phyloP scores from a whole-genome alignment of 345 rosid genomes.

The Citrus australasica region DNA sequence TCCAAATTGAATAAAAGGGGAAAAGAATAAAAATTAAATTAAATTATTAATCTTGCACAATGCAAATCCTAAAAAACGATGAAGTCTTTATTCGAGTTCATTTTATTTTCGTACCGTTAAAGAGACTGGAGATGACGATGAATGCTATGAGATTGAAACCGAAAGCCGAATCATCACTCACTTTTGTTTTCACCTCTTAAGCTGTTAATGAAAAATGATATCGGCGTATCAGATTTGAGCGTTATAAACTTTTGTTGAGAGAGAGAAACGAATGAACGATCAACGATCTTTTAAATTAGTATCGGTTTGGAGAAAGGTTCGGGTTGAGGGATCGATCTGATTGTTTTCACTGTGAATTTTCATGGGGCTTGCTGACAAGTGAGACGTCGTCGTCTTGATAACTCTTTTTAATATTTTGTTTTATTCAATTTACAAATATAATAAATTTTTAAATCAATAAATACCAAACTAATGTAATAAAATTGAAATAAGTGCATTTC shows the following conservation, averaged over 20 bases:
- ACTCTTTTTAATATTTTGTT: too few species aligned
- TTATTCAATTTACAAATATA: too few species aligned
- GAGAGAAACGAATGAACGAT: background rate
- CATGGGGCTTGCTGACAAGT: background rate
- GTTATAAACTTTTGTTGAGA: background rate
- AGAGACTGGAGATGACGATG: background rate
- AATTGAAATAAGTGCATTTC: too few species aligned
- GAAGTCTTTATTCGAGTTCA: background rate
- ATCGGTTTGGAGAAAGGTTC: background rate
- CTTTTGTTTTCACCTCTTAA: background rate
- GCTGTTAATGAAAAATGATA: background rate
- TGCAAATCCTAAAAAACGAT: background rate
- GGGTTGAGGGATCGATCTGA: background rate
- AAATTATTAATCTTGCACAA: background rate
- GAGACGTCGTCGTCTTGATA: slow-evolving; percentile 6
- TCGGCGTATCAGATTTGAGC: background rate
- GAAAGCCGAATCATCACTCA: background rate
- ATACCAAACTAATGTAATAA: too few species aligned
- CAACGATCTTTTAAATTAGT: background rate
- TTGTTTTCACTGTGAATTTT: background rate
- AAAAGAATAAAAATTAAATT: background rate
- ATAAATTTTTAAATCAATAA: too few species aligned
- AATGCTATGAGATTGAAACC: background rate
- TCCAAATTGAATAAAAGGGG: background rate
- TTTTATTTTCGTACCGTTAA: background rate